Evolutionary conservation across 1,284 basidiomycete species (phyloP).

Genomic region (Somion occarium): DNA sequence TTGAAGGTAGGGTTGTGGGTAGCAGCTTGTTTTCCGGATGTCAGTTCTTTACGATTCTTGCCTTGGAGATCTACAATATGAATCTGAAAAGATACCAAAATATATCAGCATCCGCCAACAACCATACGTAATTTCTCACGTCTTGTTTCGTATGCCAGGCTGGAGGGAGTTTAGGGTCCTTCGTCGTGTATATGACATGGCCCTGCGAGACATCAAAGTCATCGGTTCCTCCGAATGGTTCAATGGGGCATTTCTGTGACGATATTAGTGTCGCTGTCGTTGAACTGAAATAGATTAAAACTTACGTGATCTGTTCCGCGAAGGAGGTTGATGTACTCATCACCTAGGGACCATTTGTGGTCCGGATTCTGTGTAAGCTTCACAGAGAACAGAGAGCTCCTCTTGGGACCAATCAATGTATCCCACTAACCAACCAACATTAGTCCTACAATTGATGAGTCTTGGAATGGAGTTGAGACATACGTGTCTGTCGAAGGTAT

Average conservation of each 20-base stretch:
- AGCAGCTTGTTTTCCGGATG: constrained; percentile 80
- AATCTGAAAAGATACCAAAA: constrained; percentile 36
- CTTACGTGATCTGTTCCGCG: constrained; percentile 64
- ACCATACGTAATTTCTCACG: constrained; percentile 31
- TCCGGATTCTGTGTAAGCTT: constrained; percentile 43
- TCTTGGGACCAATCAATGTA: constrained; percentile 76
- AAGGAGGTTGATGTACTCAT: constrained; percentile 55
- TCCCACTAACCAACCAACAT: constrained; percentile 54
- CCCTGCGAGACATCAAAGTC: constrained; percentile 72
- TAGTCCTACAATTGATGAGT: too few relatives aligned
- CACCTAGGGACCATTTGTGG: constrained; percentile 48
- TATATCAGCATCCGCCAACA: not conserved
- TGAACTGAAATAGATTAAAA: not conserved
- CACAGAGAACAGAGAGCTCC: constrained; percentile 64
- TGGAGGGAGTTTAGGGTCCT: constrained; percentile 68
- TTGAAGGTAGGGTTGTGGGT: constrained; percentile 69
- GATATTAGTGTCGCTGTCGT: not conserved
- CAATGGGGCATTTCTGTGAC: constrained; percentile 64
- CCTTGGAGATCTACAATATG: constrained; percentile 58
- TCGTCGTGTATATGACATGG: constrained; percentile 79
- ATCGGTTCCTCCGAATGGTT: constrained; percentile 75
- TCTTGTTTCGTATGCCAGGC: constrained; percentile 82
- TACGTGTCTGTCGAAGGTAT: constrained; percentile 58
- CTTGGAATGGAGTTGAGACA: not conserved
- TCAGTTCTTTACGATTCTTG: constrained; percentile 53